Evolutionary conservation across 768 basidiomycete species (phyloP).

Genomic region (Suillus subaureus): DNA sequence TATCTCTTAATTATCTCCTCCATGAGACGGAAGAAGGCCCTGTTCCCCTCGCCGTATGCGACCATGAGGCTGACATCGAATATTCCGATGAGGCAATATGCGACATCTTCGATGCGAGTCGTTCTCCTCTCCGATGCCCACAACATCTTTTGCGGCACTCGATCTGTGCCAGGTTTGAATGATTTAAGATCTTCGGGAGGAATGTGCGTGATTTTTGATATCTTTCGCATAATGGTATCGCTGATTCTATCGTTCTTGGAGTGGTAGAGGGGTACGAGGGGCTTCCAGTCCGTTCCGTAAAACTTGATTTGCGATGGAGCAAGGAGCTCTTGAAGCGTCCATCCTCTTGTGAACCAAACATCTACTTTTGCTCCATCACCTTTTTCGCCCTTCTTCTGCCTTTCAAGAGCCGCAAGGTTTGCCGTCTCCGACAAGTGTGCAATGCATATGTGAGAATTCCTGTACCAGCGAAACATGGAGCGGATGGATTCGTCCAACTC

Average conservation of each 20-base stretch:
- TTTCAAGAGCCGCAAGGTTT: conserved; percentile 6
- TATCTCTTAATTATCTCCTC: conserved; percentile 15
- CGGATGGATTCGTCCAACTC: conserved; percentile 24
- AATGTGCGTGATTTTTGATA: conserved; percentile 11
- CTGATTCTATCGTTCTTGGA: conserved; percentile 9
- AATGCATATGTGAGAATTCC: conserved; percentile 17
- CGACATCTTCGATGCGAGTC: conserved; percentile 21
- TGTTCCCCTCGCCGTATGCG: conserved; percentile 21
- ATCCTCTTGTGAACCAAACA: conserved; percentile 23
- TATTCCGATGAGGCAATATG: conserved; percentile 22
- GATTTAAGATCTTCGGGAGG: conserved; percentile 8
- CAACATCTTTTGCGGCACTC: conserved; percentile 13
- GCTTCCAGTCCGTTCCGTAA: conserved; percentile 17
- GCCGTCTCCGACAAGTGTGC: conserved; percentile 15
- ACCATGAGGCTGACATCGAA: conserved; percentile 20
- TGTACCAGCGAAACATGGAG: conserved; percentile 25
- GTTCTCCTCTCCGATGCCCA: conserved; percentile 24
- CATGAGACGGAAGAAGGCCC: conserved; percentile 19
- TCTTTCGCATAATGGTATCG: conserved; percentile 8
- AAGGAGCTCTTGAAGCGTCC: conserved; percentile 18
- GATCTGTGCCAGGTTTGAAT: conserved; percentile 10
- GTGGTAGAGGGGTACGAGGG: conserved; percentile 8
- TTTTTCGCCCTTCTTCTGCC: neutral
- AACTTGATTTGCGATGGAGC: conserved; percentile 21
- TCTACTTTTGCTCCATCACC: neutral